phyloP scores from a whole-genome alignment of 371 early-diverging fungal genomes.

The Syncephalastrum monosporum region DNA sequence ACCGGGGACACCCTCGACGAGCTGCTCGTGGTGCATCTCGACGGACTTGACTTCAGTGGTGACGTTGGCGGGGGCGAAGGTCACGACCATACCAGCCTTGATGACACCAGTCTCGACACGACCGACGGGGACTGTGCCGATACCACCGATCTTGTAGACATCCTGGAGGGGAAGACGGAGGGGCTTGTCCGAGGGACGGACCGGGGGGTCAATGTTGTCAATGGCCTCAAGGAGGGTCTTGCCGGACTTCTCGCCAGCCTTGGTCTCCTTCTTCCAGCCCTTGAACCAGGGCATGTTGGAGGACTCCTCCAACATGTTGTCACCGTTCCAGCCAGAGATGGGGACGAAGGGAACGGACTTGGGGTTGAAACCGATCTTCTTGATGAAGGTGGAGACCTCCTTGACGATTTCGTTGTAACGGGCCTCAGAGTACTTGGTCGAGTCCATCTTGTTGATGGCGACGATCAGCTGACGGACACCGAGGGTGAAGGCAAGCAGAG shows the following conservation, averaged over 20 bases:
- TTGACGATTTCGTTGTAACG: conserved; percentile 88
- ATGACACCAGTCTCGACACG: too few species aligned
- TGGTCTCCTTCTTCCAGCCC: conserved; percentile 73
- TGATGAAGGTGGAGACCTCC: conserved; percentile 91
- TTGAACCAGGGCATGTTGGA: conserved; percentile 96
- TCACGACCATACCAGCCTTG: too few species aligned
- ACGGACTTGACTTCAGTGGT: too few species aligned
- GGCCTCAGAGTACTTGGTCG: conserved; percentile 32
- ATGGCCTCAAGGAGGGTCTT: too few species aligned
- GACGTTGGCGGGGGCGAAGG: too few species aligned
- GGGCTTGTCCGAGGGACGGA: conserved; percentile 16
- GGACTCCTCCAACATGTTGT: conserved; percentile 96
- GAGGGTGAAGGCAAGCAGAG: conserved; percentile 93
- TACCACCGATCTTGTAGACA: too few species aligned
- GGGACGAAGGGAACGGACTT: conserved; percentile 92
- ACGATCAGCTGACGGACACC: conserved; percentile 96
- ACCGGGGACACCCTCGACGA: too few species aligned
- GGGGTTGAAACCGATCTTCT: conserved; percentile 94
- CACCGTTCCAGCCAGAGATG: conserved; percentile 96
- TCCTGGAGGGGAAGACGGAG: too few species aligned
- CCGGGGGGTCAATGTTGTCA: too few species aligned
- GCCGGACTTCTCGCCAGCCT: too few species aligned
- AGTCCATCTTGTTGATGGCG: conserved; percentile 96
- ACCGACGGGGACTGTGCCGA: too few species aligned
- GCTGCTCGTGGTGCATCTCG: too few species aligned